Conservation (phyloP, 140 eudicot species). For the Senecio squalidus region DNA sequence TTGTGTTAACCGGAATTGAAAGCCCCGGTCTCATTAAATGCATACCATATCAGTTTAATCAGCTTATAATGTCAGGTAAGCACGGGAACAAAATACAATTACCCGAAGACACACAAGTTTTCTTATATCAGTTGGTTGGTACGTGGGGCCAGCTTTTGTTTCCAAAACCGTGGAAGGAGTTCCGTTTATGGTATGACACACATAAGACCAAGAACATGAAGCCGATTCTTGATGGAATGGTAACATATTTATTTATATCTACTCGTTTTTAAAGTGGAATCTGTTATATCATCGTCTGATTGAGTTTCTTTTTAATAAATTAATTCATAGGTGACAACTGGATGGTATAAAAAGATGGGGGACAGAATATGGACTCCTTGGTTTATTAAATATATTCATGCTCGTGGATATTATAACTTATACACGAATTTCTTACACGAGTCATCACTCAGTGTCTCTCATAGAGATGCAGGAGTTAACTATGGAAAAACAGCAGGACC, state of each 20-base stretch:
- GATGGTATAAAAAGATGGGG: conserved; percentile 94
- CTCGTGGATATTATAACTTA: conserved; percentile 76
- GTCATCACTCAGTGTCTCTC: conserved; percentile 82
- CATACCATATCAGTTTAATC: too few relatives aligned
- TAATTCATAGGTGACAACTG: conserved; percentile 64
- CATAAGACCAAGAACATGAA: conserved; percentile 76
- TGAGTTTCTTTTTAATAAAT: conserved; percentile 2
- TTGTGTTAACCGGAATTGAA: neutral
- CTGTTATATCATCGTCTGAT: neutral
- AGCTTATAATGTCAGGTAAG: conserved; percentile 53
- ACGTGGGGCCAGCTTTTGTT: conserved; percentile 99
- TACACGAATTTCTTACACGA: conserved; percentile 72
- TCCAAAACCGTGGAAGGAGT: conserved; percentile 97
- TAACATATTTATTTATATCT: conserved; percentile 27
- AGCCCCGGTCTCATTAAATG: neutral
- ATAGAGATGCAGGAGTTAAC: conserved; percentile 89
- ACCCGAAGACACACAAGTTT: conserved; percentile 57
- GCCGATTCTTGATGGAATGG: conserved; percentile 96
- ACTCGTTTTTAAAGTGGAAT: neutral
- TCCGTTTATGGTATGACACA: conserved; percentile 85
- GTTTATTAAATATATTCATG: conserved; percentile 84
- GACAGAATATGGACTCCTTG: conserved; percentile 97
- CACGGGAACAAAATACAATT: conserved; percentile 87
- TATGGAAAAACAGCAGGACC: conserved; percentile 96
- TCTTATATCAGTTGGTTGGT: conserved; percentile 91